Percentiles rank a stretch among this genome's conserved stretches.
Evolutionary conservation across 768 basidiomycete species (phyloP).

Genomic region (Cystofilobasidium capitatum): DNA sequence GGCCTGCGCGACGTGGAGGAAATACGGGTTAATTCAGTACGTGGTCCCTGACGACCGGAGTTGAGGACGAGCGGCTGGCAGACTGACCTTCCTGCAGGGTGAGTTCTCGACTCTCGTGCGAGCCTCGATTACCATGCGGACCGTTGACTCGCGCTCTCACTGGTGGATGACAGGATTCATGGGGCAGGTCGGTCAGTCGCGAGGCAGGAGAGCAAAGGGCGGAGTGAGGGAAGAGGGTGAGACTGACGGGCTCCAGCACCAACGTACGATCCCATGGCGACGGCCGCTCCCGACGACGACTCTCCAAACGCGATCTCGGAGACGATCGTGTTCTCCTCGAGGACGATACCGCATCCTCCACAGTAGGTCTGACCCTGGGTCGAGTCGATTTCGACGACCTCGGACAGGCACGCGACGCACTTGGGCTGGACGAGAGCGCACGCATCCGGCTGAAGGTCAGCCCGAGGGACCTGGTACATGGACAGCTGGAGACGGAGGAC

Average conservation of each 20-base stretch:
- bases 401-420: slow-evolving; percentile 23
- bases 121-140: slow-evolving; percentile 62
- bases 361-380: slow-evolving; percentile 42
- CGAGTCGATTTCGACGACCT: slow-evolving; percentile 21
- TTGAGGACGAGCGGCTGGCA: background rate
- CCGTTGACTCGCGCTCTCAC: slow-evolving; percentile 75
- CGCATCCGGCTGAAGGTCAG: background rate
- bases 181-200: background rate
- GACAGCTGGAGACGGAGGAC: too few species aligned
- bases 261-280: slow-evolving; percentile 90
- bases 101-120: slow-evolving; percentile 13
- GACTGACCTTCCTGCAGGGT: slow-evolving; percentile 16
- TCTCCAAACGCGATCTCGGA: slow-evolving; percentile 95
- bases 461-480: too few species aligned
- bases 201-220: background rate
- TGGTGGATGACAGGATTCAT: slow-evolving; percentile 34
- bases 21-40: too few species aligned
- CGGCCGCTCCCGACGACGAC: slow-evolving; percentile 78
- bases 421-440: background rate
- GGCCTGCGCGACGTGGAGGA: slow-evolving; percentile 47
- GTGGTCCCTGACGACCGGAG: background rate
- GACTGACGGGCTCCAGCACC: slow-evolving; percentile 78
- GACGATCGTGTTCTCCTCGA: slow-evolving; percentile 88
- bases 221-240: background rate
- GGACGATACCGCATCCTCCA: slow-evolving; percentile 72